These are phyloP conservation scores for Cladosporium sp. DNA, from an alignment of 2,329 filamentous ascomycete species.

Conservation along the genomic window DNA sequence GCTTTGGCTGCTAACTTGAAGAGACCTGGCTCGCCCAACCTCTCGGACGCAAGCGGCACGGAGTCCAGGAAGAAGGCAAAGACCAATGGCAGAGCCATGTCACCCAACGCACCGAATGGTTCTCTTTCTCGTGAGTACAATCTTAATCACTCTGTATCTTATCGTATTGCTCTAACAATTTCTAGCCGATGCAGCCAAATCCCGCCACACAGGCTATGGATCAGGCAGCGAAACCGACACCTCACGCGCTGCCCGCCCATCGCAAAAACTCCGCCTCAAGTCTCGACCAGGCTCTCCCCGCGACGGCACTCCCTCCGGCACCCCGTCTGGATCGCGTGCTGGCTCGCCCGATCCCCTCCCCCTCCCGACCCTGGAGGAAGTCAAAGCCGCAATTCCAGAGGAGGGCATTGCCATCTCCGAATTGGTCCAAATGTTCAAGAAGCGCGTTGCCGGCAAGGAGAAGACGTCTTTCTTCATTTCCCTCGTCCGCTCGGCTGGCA, in stretches of 20 bases:
- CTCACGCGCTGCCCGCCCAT: conserved; percentile 57
- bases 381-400: conserved; percentile 41
- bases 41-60: conserved; percentile 87
- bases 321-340: conserved; percentile 25
- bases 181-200: conserved; percentile 18
- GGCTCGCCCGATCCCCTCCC: conserved; percentile 27
- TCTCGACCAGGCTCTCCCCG: conserved; percentile 31
- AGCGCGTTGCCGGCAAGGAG: conserved; percentile 35
- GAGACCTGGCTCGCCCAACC: conserved; percentile 77
- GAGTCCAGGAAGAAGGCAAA: conserved; percentile 75
- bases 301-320: conserved; percentile 28
- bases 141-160: conserved; percentile 4
- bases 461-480: conserved; percentile 38
- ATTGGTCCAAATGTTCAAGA: conserved; percentile 40
- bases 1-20: conserved; percentile 57
- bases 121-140: conserved; percentile 26
- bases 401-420: conserved; percentile 41
- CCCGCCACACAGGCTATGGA: conserved; percentile 39
- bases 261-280: conserved; percentile 44
- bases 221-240: conserved; percentile 70
- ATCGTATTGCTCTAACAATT: conserved; percentile 10
- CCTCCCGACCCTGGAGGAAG: conserved; percentile 42
- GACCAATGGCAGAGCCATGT: conserved; percentile 38
- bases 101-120: conserved; percentile 17
- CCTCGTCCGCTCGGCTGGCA: conserved; percentile 38